Conservation (phyloP, 768 basidiomycete genomes). For the Rickenella mellea region DNA sequence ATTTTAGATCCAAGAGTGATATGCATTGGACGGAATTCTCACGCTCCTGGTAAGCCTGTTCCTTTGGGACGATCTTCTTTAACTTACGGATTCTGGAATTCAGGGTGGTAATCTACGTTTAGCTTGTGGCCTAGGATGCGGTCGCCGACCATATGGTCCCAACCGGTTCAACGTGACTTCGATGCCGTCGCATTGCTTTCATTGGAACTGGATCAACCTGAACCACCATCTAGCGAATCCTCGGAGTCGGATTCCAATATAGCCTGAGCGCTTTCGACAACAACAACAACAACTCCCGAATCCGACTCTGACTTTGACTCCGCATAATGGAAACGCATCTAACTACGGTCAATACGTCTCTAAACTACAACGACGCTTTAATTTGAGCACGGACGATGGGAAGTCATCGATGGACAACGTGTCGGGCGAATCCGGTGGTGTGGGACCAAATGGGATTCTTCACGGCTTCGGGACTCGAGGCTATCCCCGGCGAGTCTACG, state of each 20-base stretch:
- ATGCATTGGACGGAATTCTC: slow-evolving; percentile 27
- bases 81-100: slow-evolving; percentile 47
- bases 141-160: too few relatives aligned
- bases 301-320: background rate
- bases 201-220: background rate
- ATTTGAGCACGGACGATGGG: background rate
- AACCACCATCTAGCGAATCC: background rate
- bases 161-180: background rate
- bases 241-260: background rate
- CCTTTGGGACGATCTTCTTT: slow-evolving; percentile 19
- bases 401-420: background rate
- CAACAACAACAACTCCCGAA: background rate
- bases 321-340: background rate
- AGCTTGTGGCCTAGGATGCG: slow-evolving; percentile 19
- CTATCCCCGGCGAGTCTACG: slow-evolving; percentile 28
- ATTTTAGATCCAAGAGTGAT: slow-evolving; percentile 9
- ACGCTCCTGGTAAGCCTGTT: slow-evolving; percentile 10
- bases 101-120: slow-evolving; percentile 37
- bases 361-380: background rate
- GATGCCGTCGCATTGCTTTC: background rate
- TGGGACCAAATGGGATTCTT: slow-evolving; percentile 26
- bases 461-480: slow-evolving; percentile 21
- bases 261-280: background rate
- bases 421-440: slow-evolving; percentile 14
- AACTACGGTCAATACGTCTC: too few relatives aligned